phyloP scores from a whole-genome alignment of 345 rosid species.

The Crucihimalaya himalaica region DNA sequence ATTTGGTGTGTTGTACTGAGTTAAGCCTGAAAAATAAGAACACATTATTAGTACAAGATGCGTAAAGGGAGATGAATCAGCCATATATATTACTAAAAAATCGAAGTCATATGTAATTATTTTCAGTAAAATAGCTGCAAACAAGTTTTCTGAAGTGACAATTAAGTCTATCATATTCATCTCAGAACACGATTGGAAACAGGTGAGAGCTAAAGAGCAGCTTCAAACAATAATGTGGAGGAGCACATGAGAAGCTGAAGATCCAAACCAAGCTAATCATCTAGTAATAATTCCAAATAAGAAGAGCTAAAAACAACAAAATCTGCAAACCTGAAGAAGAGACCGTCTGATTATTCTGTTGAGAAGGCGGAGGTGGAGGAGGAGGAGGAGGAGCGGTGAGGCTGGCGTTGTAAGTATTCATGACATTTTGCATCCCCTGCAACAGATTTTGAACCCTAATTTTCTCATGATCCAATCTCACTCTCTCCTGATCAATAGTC shows the following conservation, averaged over 20 bases:
- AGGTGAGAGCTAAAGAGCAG: too few relatives aligned
- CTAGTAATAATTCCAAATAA: neutral
- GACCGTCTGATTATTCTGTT: neutral
- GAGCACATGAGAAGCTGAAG: neutral
- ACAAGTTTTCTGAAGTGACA: too few relatives aligned
- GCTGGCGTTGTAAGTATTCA: conserved; percentile 64
- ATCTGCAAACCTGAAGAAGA: conserved; percentile 26
- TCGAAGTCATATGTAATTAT: neutral
- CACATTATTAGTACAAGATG: neutral
- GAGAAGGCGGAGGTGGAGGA: conserved; percentile 16
- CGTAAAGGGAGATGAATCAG: neutral
- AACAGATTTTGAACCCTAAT: conserved; percentile 63
- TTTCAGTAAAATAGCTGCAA: neutral
- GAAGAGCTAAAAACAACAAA: neutral
- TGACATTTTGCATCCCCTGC: conserved; percentile 71
- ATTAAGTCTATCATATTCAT: too few relatives aligned
- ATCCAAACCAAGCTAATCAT: neutral
- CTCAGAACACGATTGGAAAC: neutral
- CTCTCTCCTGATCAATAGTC: conserved; percentile 62
- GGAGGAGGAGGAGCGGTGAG: conserved; percentile 38
- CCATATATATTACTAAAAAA: neutral
- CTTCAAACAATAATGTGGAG: neutral
- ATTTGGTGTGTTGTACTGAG: conserved; percentile 41
- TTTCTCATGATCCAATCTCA: conserved; percentile 62
- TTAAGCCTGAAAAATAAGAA: conserved; percentile 41